Evolutionary conservation across 2,329 filamentous ascomycete genomes (phyloP).

Genomic region (Xylariomycetidae sp.): DNA sequence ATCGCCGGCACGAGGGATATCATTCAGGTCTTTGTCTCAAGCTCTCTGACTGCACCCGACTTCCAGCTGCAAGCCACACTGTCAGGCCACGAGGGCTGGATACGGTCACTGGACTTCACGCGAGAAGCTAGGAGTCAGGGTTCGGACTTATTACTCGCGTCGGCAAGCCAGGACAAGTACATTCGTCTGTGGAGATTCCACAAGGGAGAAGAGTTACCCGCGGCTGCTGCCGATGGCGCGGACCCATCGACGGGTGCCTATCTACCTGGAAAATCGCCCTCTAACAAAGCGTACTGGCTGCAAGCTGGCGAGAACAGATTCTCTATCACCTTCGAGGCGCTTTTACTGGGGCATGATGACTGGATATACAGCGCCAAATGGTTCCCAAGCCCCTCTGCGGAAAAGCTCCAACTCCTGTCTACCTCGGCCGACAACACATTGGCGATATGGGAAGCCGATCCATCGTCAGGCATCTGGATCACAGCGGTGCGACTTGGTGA

Average conservation of each 20-base stretch:
- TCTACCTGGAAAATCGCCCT: conserved; percentile 64
- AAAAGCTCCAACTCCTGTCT: conserved; percentile 68
- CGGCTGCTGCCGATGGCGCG: conserved; percentile 44
- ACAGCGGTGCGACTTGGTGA: conserved; percentile 82
- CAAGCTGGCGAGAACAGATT: conserved; percentile 56
- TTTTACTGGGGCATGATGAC: conserved; percentile 92
- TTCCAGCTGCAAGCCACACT: conserved; percentile 74
- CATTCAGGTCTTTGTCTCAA: conserved; percentile 73
- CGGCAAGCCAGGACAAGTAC: conserved; percentile 96
- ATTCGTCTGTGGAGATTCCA: conserved; percentile 88
- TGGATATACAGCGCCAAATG: conserved; percentile 92
- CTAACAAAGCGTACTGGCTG: conserved; percentile 84
- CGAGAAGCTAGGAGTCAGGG: conserved; percentile 44
- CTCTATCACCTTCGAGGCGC: conserved; percentile 85
- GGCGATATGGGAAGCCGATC: conserved; percentile 85
- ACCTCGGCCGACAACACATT: conserved; percentile 94
- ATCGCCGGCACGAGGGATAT: conserved; percentile 77
- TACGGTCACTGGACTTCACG: conserved; percentile 76
- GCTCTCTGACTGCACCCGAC: conserved; percentile 32
- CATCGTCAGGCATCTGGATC: conserved; percentile 82
- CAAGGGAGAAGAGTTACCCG: conserved; percentile 58
- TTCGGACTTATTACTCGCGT: conserved; percentile 76
- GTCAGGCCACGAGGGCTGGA: conserved; percentile 89
- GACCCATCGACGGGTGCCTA: conserved; percentile 55
- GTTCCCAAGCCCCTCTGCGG: conserved; percentile 46